Base-by-base conservation (phyloP, 768 basidiomycete species). In the Exsudoporus frostii region DNA sequence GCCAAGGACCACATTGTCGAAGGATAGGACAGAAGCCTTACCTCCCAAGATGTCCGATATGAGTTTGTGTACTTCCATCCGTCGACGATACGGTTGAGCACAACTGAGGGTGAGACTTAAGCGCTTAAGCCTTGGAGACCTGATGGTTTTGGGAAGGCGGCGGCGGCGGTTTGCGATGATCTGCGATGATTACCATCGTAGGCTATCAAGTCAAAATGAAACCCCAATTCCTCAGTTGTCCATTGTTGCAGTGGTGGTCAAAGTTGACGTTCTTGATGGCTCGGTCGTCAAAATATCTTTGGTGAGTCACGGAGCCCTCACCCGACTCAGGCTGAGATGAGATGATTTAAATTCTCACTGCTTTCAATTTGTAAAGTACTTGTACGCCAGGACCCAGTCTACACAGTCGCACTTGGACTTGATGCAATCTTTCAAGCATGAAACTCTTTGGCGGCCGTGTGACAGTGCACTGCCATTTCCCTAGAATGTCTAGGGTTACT, bases 1-100 rank as follows among this genome's bases (percentile, higher is more conserved):
- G 15, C 72, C 70, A 36, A 80, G 74, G 41, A 76, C 74, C 13
- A 74, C 68, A 13, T 79, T 75, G 13, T 64, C 67, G 52, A 77
- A 74, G 9, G 76, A 75, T 27, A 79, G 60, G 44, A 78, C 66
- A 25, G 68, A 56, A 2, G 66, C 67, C 45, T 71, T 66, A 14
- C 71, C 71, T 11, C 39, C 39, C 50, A 56, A 45, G 33, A 59
- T 19, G 25, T 56, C 60, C 14, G 48, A 47, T 19, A 62, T 44
- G 30, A 59, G 15, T 20, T 49, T 58, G 27, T 49, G 49, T 19
- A 32, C 3, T 2, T 61, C 60, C 60, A 61, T 61, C 20, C 7
- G 38, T 33, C 32, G n/a, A 30, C 14, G 41, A 30, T 30, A 22
- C 20, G 43, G 34, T 27, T 20, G 37, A 19, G 13, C 17, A n/a